Conservation (phyloP, 148 eudicot genomes). For the Vaccinium corymbosum region DNA sequence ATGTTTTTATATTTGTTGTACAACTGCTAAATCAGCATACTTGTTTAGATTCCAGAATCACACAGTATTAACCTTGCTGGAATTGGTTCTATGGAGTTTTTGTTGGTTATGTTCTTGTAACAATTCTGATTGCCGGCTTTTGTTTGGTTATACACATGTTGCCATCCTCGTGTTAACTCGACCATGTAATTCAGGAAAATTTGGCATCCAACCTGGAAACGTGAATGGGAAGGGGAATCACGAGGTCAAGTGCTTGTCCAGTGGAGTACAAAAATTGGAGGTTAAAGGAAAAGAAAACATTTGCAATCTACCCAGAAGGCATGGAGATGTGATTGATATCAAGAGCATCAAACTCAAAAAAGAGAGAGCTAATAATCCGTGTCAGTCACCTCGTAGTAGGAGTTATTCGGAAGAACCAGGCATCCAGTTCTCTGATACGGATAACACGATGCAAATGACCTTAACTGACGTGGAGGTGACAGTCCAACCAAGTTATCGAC, state of each 20-base stretch:
- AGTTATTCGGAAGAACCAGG: neutral
- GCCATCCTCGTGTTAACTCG: constrained; percentile 2
- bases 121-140: neutral
- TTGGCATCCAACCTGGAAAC: constrained; percentile 7
- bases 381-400: neutral
- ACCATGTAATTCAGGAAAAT: constrained; percentile 6
- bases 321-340: neutral
- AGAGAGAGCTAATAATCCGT: neutral
- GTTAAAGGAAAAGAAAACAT: constrained; percentile 1
- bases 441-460: constrained; percentile 1
- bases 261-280: constrained; percentile 7
- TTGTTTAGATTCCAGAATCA: neutral
- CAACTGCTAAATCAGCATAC: neutral
- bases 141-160: constrained; percentile 13
- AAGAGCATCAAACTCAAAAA: constrained; percentile 4
- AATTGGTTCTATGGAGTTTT: neutral
- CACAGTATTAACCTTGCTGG: neutral
- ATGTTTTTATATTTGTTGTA: neutral
- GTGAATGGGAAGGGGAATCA: constrained; percentile 13
- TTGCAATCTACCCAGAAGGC: constrained; percentile 1
- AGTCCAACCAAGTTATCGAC: constrained; percentile 18
- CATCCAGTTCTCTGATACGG: neutral
- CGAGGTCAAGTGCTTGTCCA: neutral
- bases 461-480: constrained; percentile 31
- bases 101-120: neutral